Conservation (phyloP, 805 yeast genomes). For the Pichia nanzhaoensis region DNA sequence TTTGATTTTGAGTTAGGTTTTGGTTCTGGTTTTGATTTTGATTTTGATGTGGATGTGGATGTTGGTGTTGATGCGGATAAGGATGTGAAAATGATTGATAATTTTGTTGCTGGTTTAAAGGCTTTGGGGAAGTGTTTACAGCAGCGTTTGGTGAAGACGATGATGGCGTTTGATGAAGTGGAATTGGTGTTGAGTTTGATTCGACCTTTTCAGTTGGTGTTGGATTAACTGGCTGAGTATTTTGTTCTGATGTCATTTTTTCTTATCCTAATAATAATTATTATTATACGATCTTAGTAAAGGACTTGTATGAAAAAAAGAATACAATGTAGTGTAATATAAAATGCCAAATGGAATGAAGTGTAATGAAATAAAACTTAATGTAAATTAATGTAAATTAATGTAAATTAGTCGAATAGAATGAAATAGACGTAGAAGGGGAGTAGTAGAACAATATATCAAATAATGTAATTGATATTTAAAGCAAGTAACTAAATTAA, state of each 20-base stretch:
- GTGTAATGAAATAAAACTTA: too few relatives aligned
- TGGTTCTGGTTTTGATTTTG: neutral
- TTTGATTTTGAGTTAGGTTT: too few relatives aligned
- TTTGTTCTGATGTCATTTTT: neutral
- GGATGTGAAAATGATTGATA: neutral
- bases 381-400: too few relatives aligned
- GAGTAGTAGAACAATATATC: too few relatives aligned
- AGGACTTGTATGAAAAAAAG: too few relatives aligned
- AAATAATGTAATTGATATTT: too few relatives aligned
- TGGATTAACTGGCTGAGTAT: neutral
- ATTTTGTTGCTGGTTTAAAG: slow-evolving; percentile 10
- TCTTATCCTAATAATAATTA: neutral
- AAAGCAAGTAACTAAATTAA: too few relatives aligned
- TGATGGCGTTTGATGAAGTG: neutral
- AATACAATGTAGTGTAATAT: too few relatives aligned
- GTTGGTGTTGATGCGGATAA: neutral
- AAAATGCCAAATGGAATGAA: too few relatives aligned
- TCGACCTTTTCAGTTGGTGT: neutral
- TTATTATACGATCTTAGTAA: neutral
- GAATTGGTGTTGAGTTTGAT: neutral
- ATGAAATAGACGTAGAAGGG: too few relatives aligned
- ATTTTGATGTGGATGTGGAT: slow-evolving; percentile 1
- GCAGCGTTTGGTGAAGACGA: slow-evolving; percentile 7
- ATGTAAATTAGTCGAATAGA: too few relatives aligned
- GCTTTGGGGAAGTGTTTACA: neutral